phyloP scores from a whole-genome alignment of 257 asterid genomes.

The Lycium ferocissimum region DNA sequence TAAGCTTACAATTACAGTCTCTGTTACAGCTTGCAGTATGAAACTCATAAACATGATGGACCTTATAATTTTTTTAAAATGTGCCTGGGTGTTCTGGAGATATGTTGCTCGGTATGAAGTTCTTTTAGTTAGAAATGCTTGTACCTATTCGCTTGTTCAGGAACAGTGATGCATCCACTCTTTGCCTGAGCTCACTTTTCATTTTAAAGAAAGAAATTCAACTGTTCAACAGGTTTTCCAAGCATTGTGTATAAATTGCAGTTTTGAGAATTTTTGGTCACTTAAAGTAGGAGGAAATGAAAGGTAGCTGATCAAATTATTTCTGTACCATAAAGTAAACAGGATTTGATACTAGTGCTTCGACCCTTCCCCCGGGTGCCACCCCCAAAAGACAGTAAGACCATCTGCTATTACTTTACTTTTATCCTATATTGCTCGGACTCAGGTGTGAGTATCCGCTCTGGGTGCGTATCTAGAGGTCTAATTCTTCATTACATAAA shows the following conservation, averaged over 20 bases:
- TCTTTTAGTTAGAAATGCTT: not conserved
- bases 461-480: no score
- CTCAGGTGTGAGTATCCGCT: no score
- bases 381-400: not conserved
- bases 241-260: not conserved
- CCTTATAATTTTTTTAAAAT: not conserved
- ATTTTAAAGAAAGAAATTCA: not conserved
- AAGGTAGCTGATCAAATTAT: not conserved
- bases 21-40: no score
- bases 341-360: not conserved
- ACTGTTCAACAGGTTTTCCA: not conserved
- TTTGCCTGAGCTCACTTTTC: not conserved
- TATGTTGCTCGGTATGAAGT: not conserved
- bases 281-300: not conserved
- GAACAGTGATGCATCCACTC: not conserved
- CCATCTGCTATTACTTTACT: no score
- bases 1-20: no score
- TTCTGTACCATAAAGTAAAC: not conserved
- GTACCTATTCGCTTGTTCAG: not conserved
- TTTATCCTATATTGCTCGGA: no score
- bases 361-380: not conserved
- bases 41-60: not conserved
- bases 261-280: not conserved
- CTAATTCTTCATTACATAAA: no score
- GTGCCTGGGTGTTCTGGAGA: conserved; percentile 14